Evolutionary conservation across 1,139 yeast species (phyloP).

Genomic region (Yamadazyma diddensiae): DNA sequence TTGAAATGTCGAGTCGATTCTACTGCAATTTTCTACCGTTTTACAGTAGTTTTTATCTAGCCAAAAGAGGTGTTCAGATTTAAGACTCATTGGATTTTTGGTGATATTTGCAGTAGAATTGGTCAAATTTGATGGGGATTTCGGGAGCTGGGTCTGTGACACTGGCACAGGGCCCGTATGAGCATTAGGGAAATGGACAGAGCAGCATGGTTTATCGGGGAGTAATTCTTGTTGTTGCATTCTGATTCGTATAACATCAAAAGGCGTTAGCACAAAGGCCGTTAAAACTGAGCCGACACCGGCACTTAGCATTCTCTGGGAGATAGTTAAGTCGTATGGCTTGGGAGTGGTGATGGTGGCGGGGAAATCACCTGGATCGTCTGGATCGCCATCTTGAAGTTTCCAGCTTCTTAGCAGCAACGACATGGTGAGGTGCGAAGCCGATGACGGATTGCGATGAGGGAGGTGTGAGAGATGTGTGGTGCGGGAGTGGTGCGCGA

Average conservation of each 20-base stretch:
- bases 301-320: constrained; percentile 83
- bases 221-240: constrained; percentile 83
- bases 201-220: constrained; percentile 34
- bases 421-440: background rate
- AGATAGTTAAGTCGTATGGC: constrained; percentile 26
- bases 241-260: constrained; percentile 89
- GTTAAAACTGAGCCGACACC: constrained; percentile 89
- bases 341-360: no score
- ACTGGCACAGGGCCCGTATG: background rate
- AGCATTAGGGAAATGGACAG: constrained; percentile 2
- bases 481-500: background rate
- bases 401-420: background rate
- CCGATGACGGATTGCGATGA: constrained; percentile 1
- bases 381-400: background rate
- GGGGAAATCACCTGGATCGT: no score
- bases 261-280: constrained; percentile 83
- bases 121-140: constrained; percentile 2
- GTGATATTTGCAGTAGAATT: constrained; percentile 5
- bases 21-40: constrained; percentile 30
- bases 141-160: no score
- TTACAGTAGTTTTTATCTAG: constrained; percentile 37
- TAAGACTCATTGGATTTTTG: constrained; percentile 13
- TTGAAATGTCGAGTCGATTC: constrained; percentile 60
- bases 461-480: background rate
- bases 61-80: constrained; percentile 43